These are phyloP conservation scores for Aspergillus quadricinctus DNA, from an alignment of 2,329 filamentous ascomycete genomes.

Conservation along the genomic window DNA sequence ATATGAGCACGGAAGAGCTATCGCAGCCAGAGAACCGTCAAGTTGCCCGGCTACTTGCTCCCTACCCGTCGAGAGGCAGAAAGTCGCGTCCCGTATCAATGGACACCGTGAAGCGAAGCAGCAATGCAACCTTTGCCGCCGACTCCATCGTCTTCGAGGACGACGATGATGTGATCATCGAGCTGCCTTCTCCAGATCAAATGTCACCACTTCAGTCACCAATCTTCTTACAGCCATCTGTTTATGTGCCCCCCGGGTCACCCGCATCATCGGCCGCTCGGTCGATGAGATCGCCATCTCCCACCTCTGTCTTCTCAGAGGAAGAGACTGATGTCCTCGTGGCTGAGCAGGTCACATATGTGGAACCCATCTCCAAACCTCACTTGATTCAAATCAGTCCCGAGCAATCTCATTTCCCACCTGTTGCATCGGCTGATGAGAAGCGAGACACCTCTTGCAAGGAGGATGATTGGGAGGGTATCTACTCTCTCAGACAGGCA, in stretches of 20 bases:
- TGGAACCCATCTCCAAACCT: conserved; percentile 27
- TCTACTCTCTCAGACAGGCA: conserved; percentile 14
- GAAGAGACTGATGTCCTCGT: conserved; percentile 31
- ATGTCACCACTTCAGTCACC: conserved; percentile 24
- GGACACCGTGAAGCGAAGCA: conserved; percentile 33
- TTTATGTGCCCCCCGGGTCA: conserved; percentile 26
- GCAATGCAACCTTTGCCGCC: conserved; percentile 26
- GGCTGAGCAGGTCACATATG: conserved; percentile 29
- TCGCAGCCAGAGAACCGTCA: conserved; percentile 19
- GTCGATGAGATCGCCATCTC: conserved; percentile 23
- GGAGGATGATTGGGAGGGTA: not conserved
- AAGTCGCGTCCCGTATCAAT: conserved; percentile 30
- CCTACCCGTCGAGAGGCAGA: conserved; percentile 18
- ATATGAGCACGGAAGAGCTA: conserved; percentile 28
- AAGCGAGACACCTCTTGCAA: conserved; percentile 2
- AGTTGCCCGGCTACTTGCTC: conserved; percentile 15
- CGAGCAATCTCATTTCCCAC: conserved; percentile 3
- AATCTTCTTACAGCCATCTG: conserved; percentile 26
- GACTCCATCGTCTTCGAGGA: conserved; percentile 29
- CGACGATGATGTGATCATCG: conserved; percentile 28
- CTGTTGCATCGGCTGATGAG: conserved; percentile 4
- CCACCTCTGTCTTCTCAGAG: conserved; percentile 25
- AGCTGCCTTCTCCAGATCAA: conserved; percentile 27
- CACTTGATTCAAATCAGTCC: conserved; percentile 31
- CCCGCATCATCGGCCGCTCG: conserved; percentile 10